Conservation (phyloP, 352 stramenopile genomes). For the Phytopythium delawarense region DNA sequence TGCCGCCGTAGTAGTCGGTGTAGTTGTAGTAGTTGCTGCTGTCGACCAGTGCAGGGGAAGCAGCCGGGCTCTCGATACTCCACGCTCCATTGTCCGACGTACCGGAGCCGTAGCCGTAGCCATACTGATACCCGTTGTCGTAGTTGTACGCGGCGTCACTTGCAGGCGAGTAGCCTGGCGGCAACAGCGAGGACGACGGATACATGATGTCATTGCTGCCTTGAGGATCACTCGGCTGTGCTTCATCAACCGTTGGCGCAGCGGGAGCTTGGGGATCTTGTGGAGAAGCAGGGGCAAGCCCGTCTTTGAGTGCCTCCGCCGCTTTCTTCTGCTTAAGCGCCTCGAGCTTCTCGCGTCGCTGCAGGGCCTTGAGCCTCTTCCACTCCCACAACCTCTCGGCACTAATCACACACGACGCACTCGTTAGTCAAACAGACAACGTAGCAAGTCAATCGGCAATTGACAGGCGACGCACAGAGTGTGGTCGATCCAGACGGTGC, state of each 20-base stretch:
- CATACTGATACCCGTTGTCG: constrained; percentile 11
- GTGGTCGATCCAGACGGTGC: constrained; percentile 64
- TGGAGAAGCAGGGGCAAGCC: not conserved
- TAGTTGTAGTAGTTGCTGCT: constrained; percentile 10
- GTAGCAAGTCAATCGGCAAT: not conserved
- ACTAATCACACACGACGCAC: constrained; percentile 12
- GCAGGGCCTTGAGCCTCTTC: constrained; percentile 30
- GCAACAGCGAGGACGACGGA: not conserved
- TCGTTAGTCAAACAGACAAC: not conserved
- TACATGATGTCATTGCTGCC: not conserved
- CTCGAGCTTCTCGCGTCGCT: constrained; percentile 15
- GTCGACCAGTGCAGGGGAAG: not conserved
- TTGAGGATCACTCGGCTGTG: not conserved
- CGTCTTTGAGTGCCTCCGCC: constrained; percentile 6
- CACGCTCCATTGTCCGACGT: not conserved
- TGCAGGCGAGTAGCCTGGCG: not conserved
- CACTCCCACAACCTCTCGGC: constrained; percentile 49
- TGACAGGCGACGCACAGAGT: constrained; percentile 39
- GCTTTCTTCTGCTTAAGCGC: constrained; percentile 12
- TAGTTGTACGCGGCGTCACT: not conserved
- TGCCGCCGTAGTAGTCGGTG: constrained; percentile 10
- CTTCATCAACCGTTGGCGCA: not conserved
- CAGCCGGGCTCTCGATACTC: not conserved
- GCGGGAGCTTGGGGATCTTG: not conserved
- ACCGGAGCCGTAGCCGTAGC: constrained; percentile 10